These are phyloP conservation scores for Aspergillus conjunctus DNA, from an alignment of 495 filamentous ascomycete genomes.

Conservation along the genomic window DNA sequence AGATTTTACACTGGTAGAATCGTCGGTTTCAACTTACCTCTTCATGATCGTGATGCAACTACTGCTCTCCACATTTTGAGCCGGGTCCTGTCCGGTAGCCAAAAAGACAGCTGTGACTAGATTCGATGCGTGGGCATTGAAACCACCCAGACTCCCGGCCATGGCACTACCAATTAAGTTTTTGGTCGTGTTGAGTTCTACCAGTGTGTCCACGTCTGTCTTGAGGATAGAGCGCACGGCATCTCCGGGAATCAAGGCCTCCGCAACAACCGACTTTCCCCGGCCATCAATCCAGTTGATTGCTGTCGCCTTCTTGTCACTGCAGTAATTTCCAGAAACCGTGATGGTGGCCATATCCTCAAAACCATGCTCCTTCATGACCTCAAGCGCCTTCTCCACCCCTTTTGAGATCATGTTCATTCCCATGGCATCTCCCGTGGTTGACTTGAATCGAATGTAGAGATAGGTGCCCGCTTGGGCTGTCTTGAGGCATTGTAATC, in stretches of 20 bases:
- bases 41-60: constrained; percentile 94
- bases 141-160: constrained; percentile 87
- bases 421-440: constrained; percentile 92
- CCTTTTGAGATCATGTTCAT: constrained; percentile 99
- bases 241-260: constrained; percentile 84
- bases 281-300: constrained; percentile 96
- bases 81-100: constrained; percentile 90
- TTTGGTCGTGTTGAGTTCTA: constrained; percentile 81
- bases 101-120: constrained; percentile 89
- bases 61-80: constrained; percentile 85
- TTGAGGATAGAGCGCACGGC: constrained; percentile 77
- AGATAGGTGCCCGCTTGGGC: constrained; percentile 84
- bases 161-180: constrained; percentile 89
- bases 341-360: constrained; percentile 88
- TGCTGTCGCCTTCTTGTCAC: constrained; percentile 88
- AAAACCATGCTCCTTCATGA: constrained; percentile 80
- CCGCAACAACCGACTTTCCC: constrained; percentile 86
- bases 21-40: constrained; percentile 71
- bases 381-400: constrained; percentile 78
- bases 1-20: no score
- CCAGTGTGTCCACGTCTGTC: constrained; percentile 77
- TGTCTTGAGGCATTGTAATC: constrained; percentile 80
- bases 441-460: constrained; percentile 90
- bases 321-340: constrained; percentile 88
- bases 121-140: constrained; percentile 91